Evolutionary conservation across 805 yeast species (phyloP), one percentile per base, ranked within the genome.

Genomic region (Lachancea cidri): DNA sequence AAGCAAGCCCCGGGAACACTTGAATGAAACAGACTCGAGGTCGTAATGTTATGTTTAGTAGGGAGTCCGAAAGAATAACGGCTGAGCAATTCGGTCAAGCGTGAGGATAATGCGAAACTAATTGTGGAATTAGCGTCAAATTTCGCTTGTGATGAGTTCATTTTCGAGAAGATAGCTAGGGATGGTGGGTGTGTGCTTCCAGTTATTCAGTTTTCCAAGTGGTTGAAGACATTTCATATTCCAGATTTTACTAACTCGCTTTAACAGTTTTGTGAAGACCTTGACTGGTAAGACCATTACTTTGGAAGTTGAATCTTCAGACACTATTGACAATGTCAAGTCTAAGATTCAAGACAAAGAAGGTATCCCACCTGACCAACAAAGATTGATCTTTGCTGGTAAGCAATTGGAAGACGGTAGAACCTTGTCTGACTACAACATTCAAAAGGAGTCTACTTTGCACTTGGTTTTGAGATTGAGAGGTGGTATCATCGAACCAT

Each of bases 401-500:
- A 91, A 91, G 82, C 98, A 91, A 78, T 86, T 91, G 68, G 97
- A 91, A 79, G 97, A 91, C 66, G 97, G 97, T 70, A 87, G 98
- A 81, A 93, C 98, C 58, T 79, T 91, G 63, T 85, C 96, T 58
- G 98, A 91, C 80, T 93, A 93, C 95, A 91, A 91, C 88, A 93
- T 91, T 77, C 98, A 91, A 78, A 91, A 91, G 85, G 98, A 91
- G 80, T 91, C 98, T 52, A 91, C 98, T 55, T 74, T 91, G 51
- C 97, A 89, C 72, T 80, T 89, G 73, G 96, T 89, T 61, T 78
- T 89, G 54, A 89, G 96, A 83, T 83, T 88, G 74, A 86, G 96
- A 81, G 96, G 94, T 80, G 94, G 95, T 81, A 88, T 93, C 77
- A 93, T 93, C 73, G 98, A 93, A 81, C 98, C 98, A 79, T 88